Conservation (phyloP, 768 basidiomycete species). For the Auricularia cornea region DNA sequence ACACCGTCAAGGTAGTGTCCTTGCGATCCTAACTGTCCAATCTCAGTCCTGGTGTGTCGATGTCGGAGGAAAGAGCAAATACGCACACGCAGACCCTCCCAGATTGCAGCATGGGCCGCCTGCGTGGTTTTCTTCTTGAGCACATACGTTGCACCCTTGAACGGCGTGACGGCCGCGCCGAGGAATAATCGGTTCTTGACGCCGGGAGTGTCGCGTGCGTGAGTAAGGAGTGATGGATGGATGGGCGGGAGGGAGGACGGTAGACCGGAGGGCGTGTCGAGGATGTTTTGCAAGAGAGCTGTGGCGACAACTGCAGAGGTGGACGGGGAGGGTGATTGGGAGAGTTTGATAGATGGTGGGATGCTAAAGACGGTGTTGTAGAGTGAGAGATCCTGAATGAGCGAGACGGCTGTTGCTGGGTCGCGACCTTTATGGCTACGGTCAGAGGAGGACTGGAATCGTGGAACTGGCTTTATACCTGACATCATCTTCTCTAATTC, state of each 20-base stretch:
- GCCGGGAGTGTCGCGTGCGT: slow-evolving; percentile 30
- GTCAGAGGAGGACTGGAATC: neutral
- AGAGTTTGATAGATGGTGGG: slow-evolving; percentile 40
- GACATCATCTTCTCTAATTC: slow-evolving; percentile 93
- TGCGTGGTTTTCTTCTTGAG: slow-evolving; percentile 58
- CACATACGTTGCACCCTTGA: slow-evolving; percentile 44
- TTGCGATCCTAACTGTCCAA: slow-evolving; percentile 53
- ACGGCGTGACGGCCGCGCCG: slow-evolving; percentile 69
- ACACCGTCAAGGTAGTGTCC: slow-evolving; percentile 73
- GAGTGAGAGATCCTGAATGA: slow-evolving; percentile 68
- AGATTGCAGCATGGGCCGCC: slow-evolving; percentile 60
- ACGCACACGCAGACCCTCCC: slow-evolving; percentile 59
- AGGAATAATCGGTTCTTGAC: slow-evolving; percentile 63
- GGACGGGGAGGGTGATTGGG: slow-evolving; percentile 53
- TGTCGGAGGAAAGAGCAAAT: too few species aligned
- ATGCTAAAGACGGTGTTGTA: slow-evolving; percentile 60
- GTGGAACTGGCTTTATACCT: slow-evolving; percentile 34
- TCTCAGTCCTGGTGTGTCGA: too few species aligned
- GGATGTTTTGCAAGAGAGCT: slow-evolving; percentile 15
- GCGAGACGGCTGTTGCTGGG: slow-evolving; percentile 61
- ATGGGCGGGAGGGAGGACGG: slow-evolving; percentile 25
- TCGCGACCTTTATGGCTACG: slow-evolving; percentile 44
- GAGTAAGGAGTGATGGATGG: slow-evolving; percentile 38
- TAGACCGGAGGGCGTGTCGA: slow-evolving; percentile 1
- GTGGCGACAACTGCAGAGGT: slow-evolving; percentile 13